These are phyloP conservation scores for Penicillium robsamsonii DNA, from an alignment of 495 filamentous ascomycete species.

Conservation along the genomic window DNA sequence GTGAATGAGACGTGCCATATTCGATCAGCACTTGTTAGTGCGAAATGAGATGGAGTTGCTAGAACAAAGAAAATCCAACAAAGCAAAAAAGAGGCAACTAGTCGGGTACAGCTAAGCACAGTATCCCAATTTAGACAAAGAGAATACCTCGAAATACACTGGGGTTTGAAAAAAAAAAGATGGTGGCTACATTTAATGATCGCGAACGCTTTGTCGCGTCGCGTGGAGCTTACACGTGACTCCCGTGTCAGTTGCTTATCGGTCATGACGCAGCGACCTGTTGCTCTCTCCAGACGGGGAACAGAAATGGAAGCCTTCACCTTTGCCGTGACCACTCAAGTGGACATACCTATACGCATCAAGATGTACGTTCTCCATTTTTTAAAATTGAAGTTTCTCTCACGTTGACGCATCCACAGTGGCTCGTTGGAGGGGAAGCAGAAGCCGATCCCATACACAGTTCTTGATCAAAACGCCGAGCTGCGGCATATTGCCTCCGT, in stretches of 20 bases:
- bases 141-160: background rate
- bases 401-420: slow-evolving; percentile 42
- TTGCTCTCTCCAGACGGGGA: slow-evolving; percentile 2
- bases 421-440: slow-evolving; percentile 86
- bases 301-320: slow-evolving; percentile 84
- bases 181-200: background rate
- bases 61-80: slow-evolving; percentile 11
- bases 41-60: slow-evolving; percentile 3
- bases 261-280: slow-evolving; percentile 9
- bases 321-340: slow-evolving; percentile 79
- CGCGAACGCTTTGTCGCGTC: slow-evolving; percentile 1
- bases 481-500: slow-evolving; percentile 84
- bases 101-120: too few relatives aligned
- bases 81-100: background rate
- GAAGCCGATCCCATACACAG: slow-evolving; percentile 73
- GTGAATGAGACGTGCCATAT: slow-evolving; percentile 32
- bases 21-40: slow-evolving; percentile 16
- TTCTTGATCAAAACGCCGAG: slow-evolving; percentile 70
- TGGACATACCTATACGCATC: slow-evolving; percentile 75
- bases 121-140: background rate
- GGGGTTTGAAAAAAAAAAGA: background rate
- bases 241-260: slow-evolving; percentile 11
- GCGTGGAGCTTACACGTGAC: slow-evolving; percentile 7
- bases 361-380: slow-evolving; percentile 62
- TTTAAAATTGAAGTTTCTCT: slow-evolving; percentile 12